These are phyloP conservation scores for Oryza australiensis DNA, from an alignment of 176 grass and related monocot genomes.

Conservation along the genomic window DNA sequence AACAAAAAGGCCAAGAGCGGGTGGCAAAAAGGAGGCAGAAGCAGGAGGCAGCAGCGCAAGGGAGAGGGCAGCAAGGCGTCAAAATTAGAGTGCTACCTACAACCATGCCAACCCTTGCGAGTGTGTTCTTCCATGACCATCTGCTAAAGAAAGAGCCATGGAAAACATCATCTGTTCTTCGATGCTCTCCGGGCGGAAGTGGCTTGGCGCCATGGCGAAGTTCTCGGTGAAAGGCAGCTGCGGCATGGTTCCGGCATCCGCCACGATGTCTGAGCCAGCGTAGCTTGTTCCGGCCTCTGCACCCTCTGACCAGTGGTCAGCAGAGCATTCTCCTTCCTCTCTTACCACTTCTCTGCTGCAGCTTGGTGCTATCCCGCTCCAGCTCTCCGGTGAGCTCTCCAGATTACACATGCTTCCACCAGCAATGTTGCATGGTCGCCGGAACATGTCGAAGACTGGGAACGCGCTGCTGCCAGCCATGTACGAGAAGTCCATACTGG, in stretches of 20 bases:
- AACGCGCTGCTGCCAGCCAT: constrained; percentile 47
- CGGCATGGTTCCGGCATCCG: constrained; percentile 44
- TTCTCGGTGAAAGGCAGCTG: constrained; percentile 45
- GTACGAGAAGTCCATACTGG: constrained; percentile 57
- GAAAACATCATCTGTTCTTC: constrained; percentile 99
- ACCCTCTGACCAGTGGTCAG: constrained; percentile 82
- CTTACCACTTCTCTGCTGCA: constrained; percentile 60
- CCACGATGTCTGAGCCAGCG: constrained; percentile 67
- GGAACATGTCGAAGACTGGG: constrained; percentile 63
- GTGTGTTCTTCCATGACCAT: constrained; percentile 66
- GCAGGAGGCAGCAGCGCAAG: constrained; percentile 17
- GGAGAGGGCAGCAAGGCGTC: constrained; percentile 33
- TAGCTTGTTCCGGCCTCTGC: constrained; percentile 78
- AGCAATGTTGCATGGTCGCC: constrained; percentile 44
- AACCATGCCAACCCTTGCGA: constrained; percentile 77
- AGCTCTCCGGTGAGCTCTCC: constrained; percentile 58
- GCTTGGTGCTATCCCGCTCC: constrained; percentile 57
- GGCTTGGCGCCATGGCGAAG: constrained; percentile 51
- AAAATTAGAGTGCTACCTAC: constrained; percentile 67
- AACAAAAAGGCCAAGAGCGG: constrained; percentile 42
- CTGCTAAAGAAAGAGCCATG: constrained; percentile 81
- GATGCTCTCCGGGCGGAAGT: constrained; percentile 71
- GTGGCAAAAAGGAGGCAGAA: constrained; percentile 42
- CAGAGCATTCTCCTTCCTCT: constrained; percentile 81
- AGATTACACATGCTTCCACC: constrained; percentile 37